phyloP scores from a whole-genome alignment of 2,329 filamentous ascomycete genomes.

The Colletotrichum noveboracense region DNA sequence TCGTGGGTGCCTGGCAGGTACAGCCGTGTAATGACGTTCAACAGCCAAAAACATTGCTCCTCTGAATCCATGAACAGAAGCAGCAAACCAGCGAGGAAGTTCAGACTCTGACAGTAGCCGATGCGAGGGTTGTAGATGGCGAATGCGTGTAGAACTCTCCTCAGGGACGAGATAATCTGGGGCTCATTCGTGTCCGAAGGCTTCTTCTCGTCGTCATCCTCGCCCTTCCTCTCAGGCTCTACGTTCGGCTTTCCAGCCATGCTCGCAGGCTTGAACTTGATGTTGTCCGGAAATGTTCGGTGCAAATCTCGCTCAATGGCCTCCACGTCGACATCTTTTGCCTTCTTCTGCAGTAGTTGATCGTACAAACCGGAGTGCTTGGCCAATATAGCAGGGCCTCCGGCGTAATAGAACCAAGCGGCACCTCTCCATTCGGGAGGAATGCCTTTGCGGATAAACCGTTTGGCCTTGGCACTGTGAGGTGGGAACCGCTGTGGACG shows the following conservation, averaged over 20 bases:
- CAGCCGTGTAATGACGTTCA: constrained; percentile 88
- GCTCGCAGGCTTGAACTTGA: constrained; percentile 77
- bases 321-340: constrained; percentile 78
- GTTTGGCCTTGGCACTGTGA: constrained; percentile 82
- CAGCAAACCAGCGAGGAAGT: constrained; percentile 90
- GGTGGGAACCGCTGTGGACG: constrained; percentile 80
- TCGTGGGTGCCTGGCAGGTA: constrained; percentile 94
- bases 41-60: constrained; percentile 90
- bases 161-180: constrained; percentile 78
- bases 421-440: constrained; percentile 94
- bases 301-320: constrained; percentile 94
- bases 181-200: constrained; percentile 62
- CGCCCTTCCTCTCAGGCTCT: constrained; percentile 7
- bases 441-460: constrained; percentile 91
- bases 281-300: constrained; percentile 93
- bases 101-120: constrained; percentile 94
- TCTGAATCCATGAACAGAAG: constrained; percentile 87
- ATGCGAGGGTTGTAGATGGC: constrained; percentile 89
- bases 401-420: constrained; percentile 96
- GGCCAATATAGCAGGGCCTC: constrained; percentile 79
- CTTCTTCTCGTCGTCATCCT: constrained; percentile 25
- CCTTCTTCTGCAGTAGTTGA: constrained; percentile 66
- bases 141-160: constrained; percentile 87
- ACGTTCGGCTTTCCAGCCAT: constrained; percentile 32
- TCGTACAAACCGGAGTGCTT: constrained; percentile 81